Evolutionary conservation across 1,284 basidiomycete genomes (phyloP).

Genomic region (Cutaneotrichosporon dermatis): DNA sequence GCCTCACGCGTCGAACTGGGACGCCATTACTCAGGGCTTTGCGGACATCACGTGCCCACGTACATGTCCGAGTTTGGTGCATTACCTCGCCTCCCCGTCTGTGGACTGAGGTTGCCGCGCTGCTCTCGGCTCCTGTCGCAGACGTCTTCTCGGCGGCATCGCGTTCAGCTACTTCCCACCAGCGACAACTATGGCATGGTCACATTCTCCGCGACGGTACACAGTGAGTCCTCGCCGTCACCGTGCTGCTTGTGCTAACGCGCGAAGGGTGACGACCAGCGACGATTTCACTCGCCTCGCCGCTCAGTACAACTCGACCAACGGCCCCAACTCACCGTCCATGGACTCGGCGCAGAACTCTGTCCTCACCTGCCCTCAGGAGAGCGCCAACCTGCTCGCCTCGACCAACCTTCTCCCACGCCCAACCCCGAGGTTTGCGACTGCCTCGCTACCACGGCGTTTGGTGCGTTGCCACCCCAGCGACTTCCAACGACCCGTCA

Average conservation of each 20-base stretch:
- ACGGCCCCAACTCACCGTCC: constrained; percentile 62
- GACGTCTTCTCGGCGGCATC: constrained; percentile 77
- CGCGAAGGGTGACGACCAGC: constrained; percentile 24
- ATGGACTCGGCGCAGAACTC: constrained; percentile 55
- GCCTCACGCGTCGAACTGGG: constrained; percentile 56
- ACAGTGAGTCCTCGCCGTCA: no score
- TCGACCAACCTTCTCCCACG: constrained; percentile 68
- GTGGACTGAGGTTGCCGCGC: constrained; percentile 74
- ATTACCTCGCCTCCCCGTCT: constrained; percentile 61
- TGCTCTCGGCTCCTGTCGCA: constrained; percentile 68
- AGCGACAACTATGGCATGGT: constrained; percentile 77
- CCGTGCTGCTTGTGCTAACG: no score
- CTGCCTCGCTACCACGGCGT: constrained; percentile 61
- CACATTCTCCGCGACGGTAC: constrained; percentile 53
- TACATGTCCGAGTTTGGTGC: constrained; percentile 89
- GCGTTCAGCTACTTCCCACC: constrained; percentile 75
- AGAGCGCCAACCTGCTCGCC: constrained; percentile 57
- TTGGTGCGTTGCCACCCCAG: constrained; percentile 67
- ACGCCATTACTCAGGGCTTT: constrained; percentile 47
- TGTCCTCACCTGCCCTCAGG: constrained; percentile 63
- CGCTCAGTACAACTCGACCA: constrained; percentile 59
- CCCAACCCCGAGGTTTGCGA: constrained; percentile 73
- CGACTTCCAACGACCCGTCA: constrained; percentile 60
- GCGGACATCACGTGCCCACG: constrained; percentile 65
- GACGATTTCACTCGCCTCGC: constrained; percentile 62